These are phyloP conservation scores for Penicillium verrucosum DNA, from an alignment of 2,329 filamentous ascomycete genomes.

Conservation along the genomic window DNA sequence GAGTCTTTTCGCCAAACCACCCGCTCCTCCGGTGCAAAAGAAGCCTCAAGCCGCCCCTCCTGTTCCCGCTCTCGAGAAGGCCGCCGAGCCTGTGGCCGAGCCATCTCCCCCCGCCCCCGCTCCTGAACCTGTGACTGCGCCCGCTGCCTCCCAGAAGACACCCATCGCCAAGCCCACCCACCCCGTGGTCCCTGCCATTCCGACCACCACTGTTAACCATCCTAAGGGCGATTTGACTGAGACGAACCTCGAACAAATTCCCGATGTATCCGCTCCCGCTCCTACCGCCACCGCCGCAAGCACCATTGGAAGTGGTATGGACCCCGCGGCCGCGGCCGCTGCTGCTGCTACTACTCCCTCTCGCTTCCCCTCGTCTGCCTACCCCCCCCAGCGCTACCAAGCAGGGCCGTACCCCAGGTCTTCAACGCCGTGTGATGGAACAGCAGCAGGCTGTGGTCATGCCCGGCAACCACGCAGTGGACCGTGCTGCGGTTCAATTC, in stretches of 20 bases:
- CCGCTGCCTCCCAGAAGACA: conserved; percentile 32
- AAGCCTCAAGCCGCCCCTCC: conserved; percentile 45
- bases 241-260: conserved; percentile 87
- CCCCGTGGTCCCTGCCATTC: conserved; percentile 35
- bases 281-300: conserved; percentile 81
- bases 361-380: conserved; percentile 67
- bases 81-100: conserved; percentile 28
- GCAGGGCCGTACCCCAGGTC: conserved; percentile 68
- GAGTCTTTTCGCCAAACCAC: conserved; percentile 68
- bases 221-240: conserved; percentile 82
- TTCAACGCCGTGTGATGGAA: conserved; percentile 81
- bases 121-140: conserved; percentile 41
- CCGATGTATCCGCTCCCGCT: conserved; percentile 73
- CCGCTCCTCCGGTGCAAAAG: conserved; percentile 49
- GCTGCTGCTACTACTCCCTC: conserved; percentile 48
- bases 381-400: conserved; percentile 79
- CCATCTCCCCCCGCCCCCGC: conserved; percentile 46
- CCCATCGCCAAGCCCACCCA: conserved; percentile 39
- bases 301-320: conserved; percentile 82
- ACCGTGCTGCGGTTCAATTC: conserved; percentile 90
- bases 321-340: conserved; percentile 61
- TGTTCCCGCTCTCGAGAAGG: conserved; percentile 25
- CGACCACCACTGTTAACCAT: conserved; percentile 55
- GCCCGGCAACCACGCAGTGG: conserved; percentile 93
- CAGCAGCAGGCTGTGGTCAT: conserved; percentile 98